Base-by-base conservation (phyloP, 768 basidiomycete genomes). In the Filobasidium floriforme region DNA sequence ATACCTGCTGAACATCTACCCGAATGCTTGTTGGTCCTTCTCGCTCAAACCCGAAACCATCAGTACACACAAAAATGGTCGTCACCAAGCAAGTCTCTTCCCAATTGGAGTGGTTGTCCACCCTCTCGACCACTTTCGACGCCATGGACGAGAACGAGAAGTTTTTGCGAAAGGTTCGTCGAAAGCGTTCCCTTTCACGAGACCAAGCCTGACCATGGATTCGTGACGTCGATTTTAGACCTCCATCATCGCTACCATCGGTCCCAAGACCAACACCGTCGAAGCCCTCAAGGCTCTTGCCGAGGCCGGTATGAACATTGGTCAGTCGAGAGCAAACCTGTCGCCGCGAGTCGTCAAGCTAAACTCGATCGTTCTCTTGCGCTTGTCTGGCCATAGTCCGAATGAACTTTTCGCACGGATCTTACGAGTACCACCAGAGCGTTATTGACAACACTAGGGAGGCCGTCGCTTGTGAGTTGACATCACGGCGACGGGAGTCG, bases 381-480 rank as follows among this genome's bases (percentile, higher is more conserved):
- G 19, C 32, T 54, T 52, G 40, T 65, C 49, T 41, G 14, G 3
- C 63, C 52, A 37, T 72, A 97, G 96, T 99, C 70, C 93, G 96
- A 81, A 98, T 99, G 96, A 99, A 99, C 85, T 99, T 98, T 80
- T 98, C 94, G 63, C 96, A 99, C 86, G 96, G 96, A 57, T 88
- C 88, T 65, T 93, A 99, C 80, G 92, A 92, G 74, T 98, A 94
- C 79, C 96, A 98, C 82, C 92, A 99, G 82, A 92, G 90, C 70
- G 96, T 98, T 72, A 92, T 99, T 77, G 93, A 98, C 82, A 98
- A 98, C 83, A 89, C 92, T 60, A 84, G 93, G 74, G 87, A 87
- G 77, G 87, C 89, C 83, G 84, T 90, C 62, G 85, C 85, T 51
- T 81, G 91, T 92, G 71, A 72, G 85, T 77, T 2, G 4, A 61